Base-by-base conservation (phyloP, 1,284 basidiomycete genomes). In the Ceratobasidium sp. region DNA sequence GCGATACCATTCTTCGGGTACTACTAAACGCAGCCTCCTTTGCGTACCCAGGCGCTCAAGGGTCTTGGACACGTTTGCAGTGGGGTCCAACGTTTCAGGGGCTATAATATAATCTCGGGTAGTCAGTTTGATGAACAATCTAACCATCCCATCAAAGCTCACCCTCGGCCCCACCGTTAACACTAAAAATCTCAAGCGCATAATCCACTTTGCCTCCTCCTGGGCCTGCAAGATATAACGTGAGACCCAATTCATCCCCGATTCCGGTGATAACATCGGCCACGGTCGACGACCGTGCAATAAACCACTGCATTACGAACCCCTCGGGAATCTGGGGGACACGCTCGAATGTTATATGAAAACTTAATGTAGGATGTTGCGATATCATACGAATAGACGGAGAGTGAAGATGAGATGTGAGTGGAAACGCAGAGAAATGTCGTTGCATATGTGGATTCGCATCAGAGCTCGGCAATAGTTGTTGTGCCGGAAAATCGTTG, bases 1-100 rank as follows among this genome's bases (percentile, higher is more conserved):
- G 60, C 90, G 88, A 80, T 90, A 93, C 92, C 92, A 93, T 80
- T 91, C 90, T 60, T 93, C 91, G 0, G 92, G 92, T 14, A 94
- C 87, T 77, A 89, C 91, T 74, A 93, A 86, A 41, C 86, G 85
- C 79, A 91, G 88, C 4, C 75, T 77, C 19, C 85, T 86, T 22
- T 53, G 79, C 82, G 7, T 86, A 84, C 29, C 64, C 8, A 53
- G 22, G 31, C 47, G 80, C 75, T 81, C 82, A 41, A 86, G 78
- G 75, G 86, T 81, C 59, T 81, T 81, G 60, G 83, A 86, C 27
- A 86, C 80, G 50, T 81, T 79, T 51, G 82, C 83, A 48, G 81
- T 82, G 54, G 76, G 79, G 19, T 82, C 84, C 64, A 87, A 81
- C 77, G 83, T 85, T 67, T 83, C 86, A 27, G 79, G 82, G 79